A percentile compares a stretch with the other conserved stretches of the same genome.
phyloP scores from a whole-genome alignment of 2,329 filamentous ascomycete species.

The Trichoderma atroviride region DNA sequence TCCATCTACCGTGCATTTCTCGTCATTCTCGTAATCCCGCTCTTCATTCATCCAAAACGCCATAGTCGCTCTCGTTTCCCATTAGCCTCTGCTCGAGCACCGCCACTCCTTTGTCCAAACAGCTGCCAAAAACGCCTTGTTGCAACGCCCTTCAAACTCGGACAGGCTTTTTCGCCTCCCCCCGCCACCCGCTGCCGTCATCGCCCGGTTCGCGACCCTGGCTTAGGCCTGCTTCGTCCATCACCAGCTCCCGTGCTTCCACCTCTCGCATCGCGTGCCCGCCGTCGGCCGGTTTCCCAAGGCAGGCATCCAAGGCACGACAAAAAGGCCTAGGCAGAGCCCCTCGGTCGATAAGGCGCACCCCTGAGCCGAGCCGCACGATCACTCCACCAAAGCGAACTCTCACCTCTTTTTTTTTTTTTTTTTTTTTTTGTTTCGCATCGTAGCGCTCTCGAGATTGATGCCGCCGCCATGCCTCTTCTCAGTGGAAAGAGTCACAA shows the following conservation, averaged over 20 bases:
- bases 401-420: neutral
- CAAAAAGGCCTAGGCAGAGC: slow-evolving; percentile 18
- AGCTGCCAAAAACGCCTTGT: slow-evolving; percentile 2
- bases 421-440: neutral
- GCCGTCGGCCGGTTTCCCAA: slow-evolving; percentile 20
- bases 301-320: slow-evolving; percentile 12
- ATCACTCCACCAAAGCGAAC: slow-evolving; percentile 12
- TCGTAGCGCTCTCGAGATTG: slow-evolving; percentile 1
- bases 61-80: neutral
- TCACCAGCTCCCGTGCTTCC: neutral
- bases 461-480: slow-evolving; percentile 41
- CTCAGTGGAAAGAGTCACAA: slow-evolving; percentile 50
- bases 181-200: slow-evolving; percentile 25
- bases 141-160: slow-evolving; percentile 3
- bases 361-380: slow-evolving; percentile 19
- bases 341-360: slow-evolving; percentile 21
- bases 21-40: slow-evolving; percentile 3
- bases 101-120: slow-evolving; percentile 19
- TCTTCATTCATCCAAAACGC: neutral
- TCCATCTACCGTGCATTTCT: neutral
- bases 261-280: slow-evolving; percentile 22
- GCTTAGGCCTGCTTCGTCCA: neutral
- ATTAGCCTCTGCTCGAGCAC: slow-evolving; percentile 6
- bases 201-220: slow-evolving; percentile 24
- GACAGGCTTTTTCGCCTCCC: slow-evolving; percentile 16